These are phyloP conservation scores for Austropuccinia psidii DNA, from an alignment of 1,284 basidiomycete genomes.

Conservation along the genomic window DNA sequence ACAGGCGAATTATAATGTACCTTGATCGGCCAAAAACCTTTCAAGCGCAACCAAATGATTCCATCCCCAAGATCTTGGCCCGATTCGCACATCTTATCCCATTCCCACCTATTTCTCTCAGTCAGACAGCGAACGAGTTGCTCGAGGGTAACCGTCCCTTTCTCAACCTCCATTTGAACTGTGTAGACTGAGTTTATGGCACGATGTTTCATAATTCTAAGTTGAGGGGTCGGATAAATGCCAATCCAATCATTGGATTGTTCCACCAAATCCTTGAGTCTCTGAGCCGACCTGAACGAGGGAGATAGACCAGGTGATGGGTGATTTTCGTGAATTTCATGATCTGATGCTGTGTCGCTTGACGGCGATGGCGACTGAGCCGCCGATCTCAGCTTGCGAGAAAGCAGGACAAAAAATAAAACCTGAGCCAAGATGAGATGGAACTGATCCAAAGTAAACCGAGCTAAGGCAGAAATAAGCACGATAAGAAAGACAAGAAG, in stretches of 20 bases:
- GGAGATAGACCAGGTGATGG: no score
- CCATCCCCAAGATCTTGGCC: slow-evolving; percentile 16
- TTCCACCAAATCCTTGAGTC: background rate
- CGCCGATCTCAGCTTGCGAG: no score
- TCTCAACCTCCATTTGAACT: background rate
- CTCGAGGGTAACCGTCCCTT: background rate
- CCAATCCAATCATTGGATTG: slow-evolving; percentile 3
- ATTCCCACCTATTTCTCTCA: slow-evolving; percentile 25
- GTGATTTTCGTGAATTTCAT: no score
- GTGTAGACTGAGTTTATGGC: slow-evolving; percentile 8
- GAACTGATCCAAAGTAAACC: slow-evolving; percentile 10
- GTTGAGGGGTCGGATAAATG: background rate
- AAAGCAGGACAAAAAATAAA: background rate
- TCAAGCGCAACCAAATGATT: slow-evolving; percentile 13
- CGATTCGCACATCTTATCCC: slow-evolving; percentile 26
- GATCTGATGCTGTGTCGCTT: no score
- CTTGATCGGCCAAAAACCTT: slow-evolving; percentile 30
- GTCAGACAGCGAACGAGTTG: background rate
- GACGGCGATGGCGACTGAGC: no score
- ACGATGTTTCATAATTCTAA: slow-evolving; percentile 8
- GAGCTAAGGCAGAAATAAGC: background rate
- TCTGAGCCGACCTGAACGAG: no score
- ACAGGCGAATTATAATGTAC: background rate
- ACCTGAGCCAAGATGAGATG: slow-evolving; percentile 1
- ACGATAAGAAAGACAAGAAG: background rate